These are phyloP conservation scores for Trichoderma afroharzianum DNA, from an alignment of 2,329 filamentous ascomycete species.

Conservation along the genomic window DNA sequence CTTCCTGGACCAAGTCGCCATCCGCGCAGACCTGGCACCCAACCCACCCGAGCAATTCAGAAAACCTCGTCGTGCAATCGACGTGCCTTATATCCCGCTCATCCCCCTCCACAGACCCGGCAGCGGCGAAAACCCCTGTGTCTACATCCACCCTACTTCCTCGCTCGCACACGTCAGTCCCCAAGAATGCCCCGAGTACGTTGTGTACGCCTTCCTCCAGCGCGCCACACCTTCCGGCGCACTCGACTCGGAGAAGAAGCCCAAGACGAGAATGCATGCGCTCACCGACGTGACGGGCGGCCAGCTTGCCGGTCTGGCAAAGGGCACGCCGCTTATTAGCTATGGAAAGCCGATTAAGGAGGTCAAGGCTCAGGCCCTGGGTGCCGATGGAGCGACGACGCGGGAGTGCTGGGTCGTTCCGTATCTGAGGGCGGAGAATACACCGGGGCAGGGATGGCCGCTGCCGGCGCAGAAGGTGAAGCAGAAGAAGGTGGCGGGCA, in stretches of 20 bases:
- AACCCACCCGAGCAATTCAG: constrained; percentile 62
- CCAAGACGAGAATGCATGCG: constrained; percentile 83
- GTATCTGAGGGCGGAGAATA: constrained; percentile 66
- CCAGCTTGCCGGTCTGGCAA: constrained; percentile 74
- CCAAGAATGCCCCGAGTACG: constrained; percentile 77
- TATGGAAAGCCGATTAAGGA: constrained; percentile 93
- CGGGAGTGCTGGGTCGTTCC: constrained; percentile 84
- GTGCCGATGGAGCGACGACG: constrained; percentile 35
- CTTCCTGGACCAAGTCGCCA: constrained; percentile 91
- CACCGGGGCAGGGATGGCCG: constrained; percentile 72
- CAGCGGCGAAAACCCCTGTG: constrained; percentile 56
- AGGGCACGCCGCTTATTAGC: constrained; percentile 77
- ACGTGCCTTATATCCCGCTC: constrained; percentile 87
- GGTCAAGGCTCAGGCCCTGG: constrained; percentile 46
- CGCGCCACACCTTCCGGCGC: constrained; percentile 51
- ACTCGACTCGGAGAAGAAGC: constrained; percentile 49
- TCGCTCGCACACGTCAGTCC: constrained; percentile 67
- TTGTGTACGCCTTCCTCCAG: constrained; percentile 85
- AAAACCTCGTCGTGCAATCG: constrained; percentile 79
- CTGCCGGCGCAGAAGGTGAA: constrained; percentile 79
- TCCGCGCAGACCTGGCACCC: constrained; percentile 82
- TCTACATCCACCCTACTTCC: constrained; percentile 86
- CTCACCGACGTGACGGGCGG: constrained; percentile 73
- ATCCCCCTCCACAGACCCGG: constrained; percentile 57
- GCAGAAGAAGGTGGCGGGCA: constrained; percentile 69